These are phyloP conservation scores for Podaxis pistillaris DNA, from an alignment of 768 basidiomycete species.

Conservation along the genomic window DNA sequence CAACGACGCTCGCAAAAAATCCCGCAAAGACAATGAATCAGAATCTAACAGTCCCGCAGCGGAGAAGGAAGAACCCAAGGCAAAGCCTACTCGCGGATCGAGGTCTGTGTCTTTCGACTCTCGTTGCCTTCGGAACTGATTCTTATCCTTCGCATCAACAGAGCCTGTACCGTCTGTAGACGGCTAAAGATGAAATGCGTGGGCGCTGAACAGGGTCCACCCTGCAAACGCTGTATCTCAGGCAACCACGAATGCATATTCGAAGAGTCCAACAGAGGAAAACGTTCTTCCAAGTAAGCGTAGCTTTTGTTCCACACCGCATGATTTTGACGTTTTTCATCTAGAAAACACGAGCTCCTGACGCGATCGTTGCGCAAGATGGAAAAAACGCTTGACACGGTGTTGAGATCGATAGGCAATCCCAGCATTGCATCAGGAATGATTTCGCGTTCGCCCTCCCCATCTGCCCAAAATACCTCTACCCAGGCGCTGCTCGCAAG, in stretches of 20 bases:
- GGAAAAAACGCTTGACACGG: conserved; percentile 91
- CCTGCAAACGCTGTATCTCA: conserved; percentile 82
- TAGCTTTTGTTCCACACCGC: conserved; percentile 1
- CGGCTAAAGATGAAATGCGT: conserved; percentile 94
- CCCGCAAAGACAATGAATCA: conserved; percentile 57
- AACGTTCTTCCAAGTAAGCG: conserved; percentile 77
- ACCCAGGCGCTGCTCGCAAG: conserved; percentile 57
- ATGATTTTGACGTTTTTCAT: conserved; percentile 24
- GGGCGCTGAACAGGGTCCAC: conserved; percentile 85
- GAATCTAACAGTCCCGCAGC: conserved; percentile 50
- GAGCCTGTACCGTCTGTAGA: conserved; percentile 90
- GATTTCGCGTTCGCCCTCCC: conserved; percentile 81
- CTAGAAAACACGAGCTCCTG: conserved; percentile 80
- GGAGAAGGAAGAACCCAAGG: conserved; percentile 66
- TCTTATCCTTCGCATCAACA: conserved; percentile 28
- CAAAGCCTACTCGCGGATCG: conserved; percentile 86
- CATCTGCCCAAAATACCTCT: conserved; percentile 49
- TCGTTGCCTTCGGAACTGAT: not conserved
- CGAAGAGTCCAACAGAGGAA: conserved; percentile 95
- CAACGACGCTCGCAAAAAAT: conserved; percentile 55
- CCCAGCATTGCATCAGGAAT: conserved; percentile 76
- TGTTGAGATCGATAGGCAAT: conserved; percentile 85
- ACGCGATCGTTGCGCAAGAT: conserved; percentile 84
- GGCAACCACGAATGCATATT: conserved; percentile 92
- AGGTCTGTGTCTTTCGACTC: conserved; percentile 44